These are phyloP conservation scores for Penicillium robsamsonii DNA, from an alignment of 495 filamentous ascomycete genomes.

Conservation along the genomic window DNA sequence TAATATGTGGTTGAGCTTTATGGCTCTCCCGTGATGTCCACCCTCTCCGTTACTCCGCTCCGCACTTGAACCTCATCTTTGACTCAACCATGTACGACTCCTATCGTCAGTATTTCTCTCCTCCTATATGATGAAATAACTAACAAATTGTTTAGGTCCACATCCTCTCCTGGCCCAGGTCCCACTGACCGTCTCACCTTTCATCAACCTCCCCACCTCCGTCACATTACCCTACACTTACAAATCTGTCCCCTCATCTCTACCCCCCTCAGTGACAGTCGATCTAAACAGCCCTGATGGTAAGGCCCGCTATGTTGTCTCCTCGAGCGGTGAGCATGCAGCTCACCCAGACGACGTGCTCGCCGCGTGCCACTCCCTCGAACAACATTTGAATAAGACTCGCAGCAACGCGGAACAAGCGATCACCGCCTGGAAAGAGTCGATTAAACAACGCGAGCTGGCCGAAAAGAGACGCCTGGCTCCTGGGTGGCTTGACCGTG, in stretches of 20 bases:
- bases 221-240: slow-evolving; percentile 95
- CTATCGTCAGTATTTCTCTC: slow-evolving; percentile 33
- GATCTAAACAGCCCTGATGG: slow-evolving; percentile 39
- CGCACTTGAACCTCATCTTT: background rate
- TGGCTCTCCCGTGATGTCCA: background rate
- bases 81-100: slow-evolving; percentile 43
- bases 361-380: slow-evolving; percentile 71
- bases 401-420: slow-evolving; percentile 60
- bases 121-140: background rate
- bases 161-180: slow-evolving; percentile 91
- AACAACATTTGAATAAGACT: slow-evolving; percentile 66
- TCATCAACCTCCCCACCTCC: slow-evolving; percentile 84
- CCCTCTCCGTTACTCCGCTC: slow-evolving; percentile 5
- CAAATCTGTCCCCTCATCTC: slow-evolving; percentile 77
- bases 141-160: slow-evolving; percentile 52
- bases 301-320: slow-evolving; percentile 69
- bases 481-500: slow-evolving; percentile 91
- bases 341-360: slow-evolving; percentile 81
- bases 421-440: slow-evolving; percentile 68
- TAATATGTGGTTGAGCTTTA: background rate
- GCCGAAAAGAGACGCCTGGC: slow-evolving; percentile 89
- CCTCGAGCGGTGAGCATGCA: slow-evolving; percentile 66
- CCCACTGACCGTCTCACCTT: slow-evolving; percentile 89
- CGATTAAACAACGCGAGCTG: slow-evolving; percentile 71
- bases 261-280: slow-evolving; percentile 74